phyloP scores from a whole-genome alignment of 345 rosid species.

The Pelargonium nanum region DNA sequence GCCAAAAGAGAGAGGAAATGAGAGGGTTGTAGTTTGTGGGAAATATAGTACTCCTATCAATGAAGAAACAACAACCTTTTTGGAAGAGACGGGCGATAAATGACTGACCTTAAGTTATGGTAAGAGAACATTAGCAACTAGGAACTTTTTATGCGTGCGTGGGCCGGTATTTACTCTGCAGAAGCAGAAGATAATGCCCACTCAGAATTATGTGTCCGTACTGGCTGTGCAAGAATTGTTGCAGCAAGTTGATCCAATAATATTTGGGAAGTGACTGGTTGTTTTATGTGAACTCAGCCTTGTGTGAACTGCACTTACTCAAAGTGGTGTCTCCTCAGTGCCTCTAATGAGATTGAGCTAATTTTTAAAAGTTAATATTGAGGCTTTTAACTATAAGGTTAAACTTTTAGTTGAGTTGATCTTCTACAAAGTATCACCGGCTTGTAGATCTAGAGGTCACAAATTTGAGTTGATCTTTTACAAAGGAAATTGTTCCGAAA shows the following conservation, averaged over 20 bases:
- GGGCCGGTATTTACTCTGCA: too few species aligned
- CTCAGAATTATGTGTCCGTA: not conserved
- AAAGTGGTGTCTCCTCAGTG: not conserved
- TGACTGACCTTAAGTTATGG: not conserved
- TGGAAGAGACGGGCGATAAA: not conserved
- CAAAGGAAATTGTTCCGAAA: too few species aligned
- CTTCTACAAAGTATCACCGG: too few species aligned
- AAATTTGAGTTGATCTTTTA: too few species aligned
- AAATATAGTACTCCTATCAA: not conserved
- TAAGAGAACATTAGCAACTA: not conserved
- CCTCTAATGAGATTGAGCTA: not conserved
- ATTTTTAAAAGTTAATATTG: not conserved
- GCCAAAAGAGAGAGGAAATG: not conserved
- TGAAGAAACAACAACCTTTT: not conserved
- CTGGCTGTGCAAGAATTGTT: not conserved
- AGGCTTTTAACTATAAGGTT: too few species aligned
- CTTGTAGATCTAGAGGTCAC: too few species aligned
- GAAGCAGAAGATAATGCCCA: not conserved
- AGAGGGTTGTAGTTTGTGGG: not conserved
- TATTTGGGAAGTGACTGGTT: not conserved
- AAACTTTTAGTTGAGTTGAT: too few species aligned
- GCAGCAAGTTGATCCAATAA: not conserved
- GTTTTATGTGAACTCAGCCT: too few species aligned
- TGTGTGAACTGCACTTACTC: not conserved
- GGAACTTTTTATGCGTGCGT: too few species aligned